Conservation (phyloP, 108 stramenopile genomes). For the Fistulifera pelliculosa region DNA sequence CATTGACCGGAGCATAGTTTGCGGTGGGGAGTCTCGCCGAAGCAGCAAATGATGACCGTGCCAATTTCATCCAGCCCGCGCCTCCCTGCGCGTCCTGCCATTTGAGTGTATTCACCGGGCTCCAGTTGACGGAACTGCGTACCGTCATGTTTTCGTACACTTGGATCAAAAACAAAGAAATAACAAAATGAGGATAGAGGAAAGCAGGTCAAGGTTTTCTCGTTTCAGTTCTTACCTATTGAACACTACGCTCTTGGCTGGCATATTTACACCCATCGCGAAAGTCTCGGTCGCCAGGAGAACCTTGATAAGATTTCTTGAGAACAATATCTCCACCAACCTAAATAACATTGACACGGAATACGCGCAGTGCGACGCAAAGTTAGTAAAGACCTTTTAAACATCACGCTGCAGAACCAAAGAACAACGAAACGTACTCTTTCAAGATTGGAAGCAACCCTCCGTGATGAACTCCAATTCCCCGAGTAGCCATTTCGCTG, state of each 20-base stretch:
- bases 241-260: constrained; percentile 93
- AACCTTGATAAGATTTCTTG: constrained; percentile 85
- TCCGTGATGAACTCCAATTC: constrained; percentile 97
- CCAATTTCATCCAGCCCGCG: constrained; percentile 95
- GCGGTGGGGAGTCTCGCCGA: constrained; percentile 70
- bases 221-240: constrained; percentile 17
- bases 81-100: constrained; percentile 94
- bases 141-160: constrained; percentile 94
- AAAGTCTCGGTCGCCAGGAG: constrained; percentile 98
- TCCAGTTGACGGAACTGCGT: constrained; percentile 71
- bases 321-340: constrained; percentile 93
- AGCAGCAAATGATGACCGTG: constrained; percentile 50
- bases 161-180: neutral
- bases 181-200: no score
- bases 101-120: constrained; percentile 95
- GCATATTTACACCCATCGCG: constrained; percentile 99
- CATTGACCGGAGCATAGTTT: constrained; percentile 65
- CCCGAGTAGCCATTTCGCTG: constrained; percentile 80
- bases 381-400: no score
- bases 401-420: no score
- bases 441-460: constrained; percentile 96
- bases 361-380: no score
- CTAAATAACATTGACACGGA: no score
- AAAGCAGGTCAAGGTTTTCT: no score
- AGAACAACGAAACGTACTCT: constrained; percentile 44